Conservation (phyloP, 305 asterid genomes). For the Fraxinus greggii region DNA sequence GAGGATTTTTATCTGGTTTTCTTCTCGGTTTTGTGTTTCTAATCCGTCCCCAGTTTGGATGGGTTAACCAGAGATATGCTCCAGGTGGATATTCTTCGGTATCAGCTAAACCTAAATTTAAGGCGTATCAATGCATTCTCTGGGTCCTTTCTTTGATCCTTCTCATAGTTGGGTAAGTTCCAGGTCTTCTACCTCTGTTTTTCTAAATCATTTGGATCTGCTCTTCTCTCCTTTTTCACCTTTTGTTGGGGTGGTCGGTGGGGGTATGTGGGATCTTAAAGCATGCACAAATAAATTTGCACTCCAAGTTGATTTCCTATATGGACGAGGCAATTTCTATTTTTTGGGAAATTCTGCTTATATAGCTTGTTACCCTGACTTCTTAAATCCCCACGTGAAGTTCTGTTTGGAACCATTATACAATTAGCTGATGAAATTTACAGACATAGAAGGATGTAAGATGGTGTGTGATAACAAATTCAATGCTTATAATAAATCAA, state of each 20-base stretch:
- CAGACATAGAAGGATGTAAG: neutral
- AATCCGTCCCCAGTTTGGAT: conserved; percentile 65
- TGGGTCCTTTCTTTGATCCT: conserved; percentile 51
- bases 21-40: conserved; percentile 58
- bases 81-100: conserved; percentile 29
- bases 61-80: conserved; percentile 58
- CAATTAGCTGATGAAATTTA: neutral
- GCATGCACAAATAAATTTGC: neutral
- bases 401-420: neutral
- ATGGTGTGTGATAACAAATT: neutral
- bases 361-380: neutral
- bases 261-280: neutral
- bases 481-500: neutral
- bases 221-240: neutral
- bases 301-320: conserved; percentile 10
- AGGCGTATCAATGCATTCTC: conserved; percentile 50
- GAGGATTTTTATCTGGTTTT: conserved; percentile 61
- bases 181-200: neutral
- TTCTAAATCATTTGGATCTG: neutral
- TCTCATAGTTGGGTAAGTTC: conserved; percentile 46
- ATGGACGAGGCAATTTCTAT: neutral
- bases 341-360: neutral
- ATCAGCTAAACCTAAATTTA: conserved; percentile 46
- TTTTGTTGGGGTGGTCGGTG: neutral
- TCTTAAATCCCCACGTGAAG: neutral